Conservation (phyloP, 75 land plant genomes). For the Pinus taeda region DNA sequence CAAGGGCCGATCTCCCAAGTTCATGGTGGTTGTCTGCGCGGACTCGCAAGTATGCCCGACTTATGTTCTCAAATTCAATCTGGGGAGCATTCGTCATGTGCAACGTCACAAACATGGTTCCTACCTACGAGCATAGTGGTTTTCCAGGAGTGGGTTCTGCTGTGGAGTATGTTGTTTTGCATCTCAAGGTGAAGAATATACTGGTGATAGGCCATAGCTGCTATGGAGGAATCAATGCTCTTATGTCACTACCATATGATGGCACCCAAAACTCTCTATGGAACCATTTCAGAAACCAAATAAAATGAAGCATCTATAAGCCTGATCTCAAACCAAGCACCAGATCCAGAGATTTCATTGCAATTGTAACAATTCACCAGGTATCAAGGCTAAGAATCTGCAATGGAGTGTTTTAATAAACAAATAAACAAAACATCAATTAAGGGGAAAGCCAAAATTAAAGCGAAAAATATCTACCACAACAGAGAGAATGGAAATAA, state of each 20-base stretch:
- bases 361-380: too few species aligned
- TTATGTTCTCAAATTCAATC: conserved; percentile 60
- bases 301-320: too few species aligned
- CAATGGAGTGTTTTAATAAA: too few species aligned
- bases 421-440: too few species aligned
- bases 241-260: conserved; percentile 60
- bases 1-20: conserved; percentile 21
- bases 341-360: too few species aligned
- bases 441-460: too few species aligned
- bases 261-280: conserved; percentile 7
- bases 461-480: too few species aligned
- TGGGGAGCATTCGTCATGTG: conserved; percentile 92
- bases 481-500: too few species aligned
- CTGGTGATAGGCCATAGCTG: conserved; percentile 84
- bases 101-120: conserved; percentile 92
- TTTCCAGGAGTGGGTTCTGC: conserved; percentile 69
- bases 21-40: conserved; percentile 84
- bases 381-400: too few species aligned
- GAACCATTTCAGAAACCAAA: too few species aligned
- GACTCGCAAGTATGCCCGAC: conserved; percentile 95
- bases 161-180: conserved; percentile 88
- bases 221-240: conserved; percentile 95
- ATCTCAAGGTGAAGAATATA: conserved; percentile 79
- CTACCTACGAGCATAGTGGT: conserved; percentile 54
- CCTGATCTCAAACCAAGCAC: too few species aligned